A percentile compares a stretch with the other conserved stretches of the same genome.
Conservation (phyloP, 129 eudicot species). For the Heracleum sosnowskyi region DNA sequence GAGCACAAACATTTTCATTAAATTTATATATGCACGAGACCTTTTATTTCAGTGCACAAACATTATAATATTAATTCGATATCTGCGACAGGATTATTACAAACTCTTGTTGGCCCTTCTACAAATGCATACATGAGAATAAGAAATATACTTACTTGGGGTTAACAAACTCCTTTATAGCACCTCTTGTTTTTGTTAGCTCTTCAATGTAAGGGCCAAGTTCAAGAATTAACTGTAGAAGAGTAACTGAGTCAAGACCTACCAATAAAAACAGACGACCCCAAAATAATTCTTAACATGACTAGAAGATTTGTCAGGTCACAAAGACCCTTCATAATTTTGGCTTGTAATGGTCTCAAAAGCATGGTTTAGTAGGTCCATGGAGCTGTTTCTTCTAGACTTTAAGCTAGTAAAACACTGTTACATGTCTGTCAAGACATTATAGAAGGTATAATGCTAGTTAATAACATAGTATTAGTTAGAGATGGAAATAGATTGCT, state of each 20-base stretch:
- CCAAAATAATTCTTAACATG: neutral
- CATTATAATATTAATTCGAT: neutral
- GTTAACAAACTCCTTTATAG: conserved; percentile 89
- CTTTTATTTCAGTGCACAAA: neutral
- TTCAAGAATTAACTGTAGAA: conserved; percentile 70
- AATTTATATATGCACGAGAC: neutral
- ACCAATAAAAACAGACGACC: neutral
- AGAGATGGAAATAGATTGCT: neutral
- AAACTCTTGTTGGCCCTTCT: neutral
- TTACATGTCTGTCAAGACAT: neutral
- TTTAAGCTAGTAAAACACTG: neutral
- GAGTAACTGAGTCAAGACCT: neutral
- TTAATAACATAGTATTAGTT: neutral
- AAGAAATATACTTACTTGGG: conserved; percentile 59
- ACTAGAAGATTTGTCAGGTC: neutral
- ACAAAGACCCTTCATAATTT: neutral
- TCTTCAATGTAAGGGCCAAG: conserved; percentile 83
- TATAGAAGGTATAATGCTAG: neutral
- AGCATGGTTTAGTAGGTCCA: neutral
- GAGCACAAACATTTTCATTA: neutral
- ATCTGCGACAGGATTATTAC: neutral
- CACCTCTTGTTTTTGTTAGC: conserved; percentile 83
- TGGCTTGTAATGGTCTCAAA: neutral
- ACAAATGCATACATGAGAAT: conserved; percentile 5
- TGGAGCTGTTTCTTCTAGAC: neutral